These are phyloP conservation scores for Leptographium lundbergii DNA, from an alignment of 2,329 filamentous ascomycete genomes.

Conservation along the genomic window DNA sequence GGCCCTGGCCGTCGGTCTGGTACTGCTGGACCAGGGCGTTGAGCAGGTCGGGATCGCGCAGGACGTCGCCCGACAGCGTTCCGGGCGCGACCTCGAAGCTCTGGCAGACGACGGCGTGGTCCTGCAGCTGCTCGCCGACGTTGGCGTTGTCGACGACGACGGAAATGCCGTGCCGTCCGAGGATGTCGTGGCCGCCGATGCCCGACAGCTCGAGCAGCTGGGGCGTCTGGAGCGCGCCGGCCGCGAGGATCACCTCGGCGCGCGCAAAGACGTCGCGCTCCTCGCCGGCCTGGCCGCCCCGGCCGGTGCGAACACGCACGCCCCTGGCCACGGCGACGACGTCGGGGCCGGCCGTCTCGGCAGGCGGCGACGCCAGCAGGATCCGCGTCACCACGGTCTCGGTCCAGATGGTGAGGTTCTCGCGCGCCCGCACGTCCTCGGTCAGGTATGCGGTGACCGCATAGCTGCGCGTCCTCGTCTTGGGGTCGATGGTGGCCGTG, in stretches of 20 bases:
- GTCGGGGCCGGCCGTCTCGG: background rate
- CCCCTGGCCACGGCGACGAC: constrained; percentile 11
- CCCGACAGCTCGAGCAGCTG: constrained; percentile 23
- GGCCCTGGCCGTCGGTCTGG: constrained; percentile 16
- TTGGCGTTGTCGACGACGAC: constrained; percentile 28
- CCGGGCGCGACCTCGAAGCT: constrained; percentile 24
- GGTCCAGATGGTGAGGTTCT: constrained; percentile 10
- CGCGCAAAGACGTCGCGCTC: background rate
- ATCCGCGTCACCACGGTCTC: constrained; percentile 16
- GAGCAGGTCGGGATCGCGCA: constrained; percentile 14
- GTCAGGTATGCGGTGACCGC: constrained; percentile 9
- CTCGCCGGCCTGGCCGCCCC: background rate
- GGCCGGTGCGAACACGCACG: constrained; percentile 12
- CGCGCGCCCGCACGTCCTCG: constrained; percentile 4
- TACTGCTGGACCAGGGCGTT: constrained; percentile 15
- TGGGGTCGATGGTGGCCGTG: constrained; percentile 8
- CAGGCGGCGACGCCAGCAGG: constrained; percentile 1
- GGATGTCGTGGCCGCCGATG: constrained; percentile 25
- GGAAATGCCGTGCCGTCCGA: constrained; percentile 25
- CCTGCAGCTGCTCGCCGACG: constrained; percentile 33
- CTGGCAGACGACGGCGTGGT: constrained; percentile 16
- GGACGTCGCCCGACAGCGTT: constrained; percentile 6
- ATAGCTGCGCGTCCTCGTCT: constrained; percentile 8
- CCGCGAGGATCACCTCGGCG: constrained; percentile 28
- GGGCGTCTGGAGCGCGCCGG: constrained; percentile 25